These are phyloP conservation scores for Xylariaceae sp. DNA, from an alignment of 2,329 filamentous ascomycete genomes.

Conservation along the genomic window DNA sequence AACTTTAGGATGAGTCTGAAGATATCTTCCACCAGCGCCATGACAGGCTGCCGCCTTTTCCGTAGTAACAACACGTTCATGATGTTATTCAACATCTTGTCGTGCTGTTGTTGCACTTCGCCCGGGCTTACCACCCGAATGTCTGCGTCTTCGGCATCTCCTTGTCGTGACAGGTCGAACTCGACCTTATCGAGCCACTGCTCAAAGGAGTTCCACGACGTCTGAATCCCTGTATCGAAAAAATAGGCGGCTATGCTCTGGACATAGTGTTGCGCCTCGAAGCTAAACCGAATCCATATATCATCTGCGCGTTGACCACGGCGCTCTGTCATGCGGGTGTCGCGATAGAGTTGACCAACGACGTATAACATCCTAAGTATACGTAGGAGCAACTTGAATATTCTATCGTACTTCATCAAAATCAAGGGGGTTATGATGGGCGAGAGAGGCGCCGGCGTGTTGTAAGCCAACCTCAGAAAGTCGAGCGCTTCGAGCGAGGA, in stretches of 20 bases:
- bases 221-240: slow-evolving; percentile 69
- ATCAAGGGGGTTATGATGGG: slow-evolving; percentile 66
- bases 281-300: slow-evolving; percentile 55
- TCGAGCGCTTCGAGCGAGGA: slow-evolving; percentile 84
- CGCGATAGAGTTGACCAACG: slow-evolving; percentile 58
- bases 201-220: slow-evolving; percentile 69
- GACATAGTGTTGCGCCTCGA: slow-evolving; percentile 77
- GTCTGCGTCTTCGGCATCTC: slow-evolving; percentile 28
- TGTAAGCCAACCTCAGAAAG: slow-evolving; percentile 83
- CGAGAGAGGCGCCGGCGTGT: slow-evolving; percentile 64
- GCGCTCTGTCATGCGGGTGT: slow-evolving; percentile 41
- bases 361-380: slow-evolving; percentile 75
- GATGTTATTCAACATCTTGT: slow-evolving; percentile 68
- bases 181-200: slow-evolving; percentile 60
- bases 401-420: slow-evolving; percentile 73
- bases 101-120: slow-evolving; percentile 63
- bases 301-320: slow-evolving; percentile 35
- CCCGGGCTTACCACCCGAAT: slow-evolving; percentile 51
- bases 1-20: slow-evolving; percentile 69
- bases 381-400: slow-evolving; percentile 76
- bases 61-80: slow-evolving; percentile 67
- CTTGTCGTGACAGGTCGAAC: slow-evolving; percentile 43
- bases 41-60: slow-evolving; percentile 67
- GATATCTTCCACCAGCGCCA: slow-evolving; percentile 70
- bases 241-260: slow-evolving; percentile 69